Conservation (phyloP, 2,329 filamentous ascomycete genomes). For the Myriosclerotinia scirpicola region DNA sequence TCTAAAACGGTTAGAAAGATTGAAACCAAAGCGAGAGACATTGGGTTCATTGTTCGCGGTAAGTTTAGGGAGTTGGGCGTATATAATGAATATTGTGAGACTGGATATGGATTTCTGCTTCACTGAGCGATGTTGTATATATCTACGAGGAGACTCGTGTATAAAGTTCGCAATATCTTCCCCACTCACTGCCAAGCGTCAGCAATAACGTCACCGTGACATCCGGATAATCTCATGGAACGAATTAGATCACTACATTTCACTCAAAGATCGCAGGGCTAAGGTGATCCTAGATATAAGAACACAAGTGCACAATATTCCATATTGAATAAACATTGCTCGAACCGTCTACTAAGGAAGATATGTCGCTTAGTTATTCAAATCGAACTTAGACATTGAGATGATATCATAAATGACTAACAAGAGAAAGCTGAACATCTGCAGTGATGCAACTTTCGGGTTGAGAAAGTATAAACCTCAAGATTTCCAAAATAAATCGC, state of each 20-base stretch:
- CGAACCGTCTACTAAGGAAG: no score
- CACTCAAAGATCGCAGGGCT: background rate
- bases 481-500: no score
- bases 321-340: no score
- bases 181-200: conserved; percentile 2
- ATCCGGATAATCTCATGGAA: background rate
- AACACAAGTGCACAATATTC: background rate
- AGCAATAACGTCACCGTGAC: background rate
- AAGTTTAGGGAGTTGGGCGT: no score
- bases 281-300: background rate
- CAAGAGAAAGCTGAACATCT: no score
- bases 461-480: no score
- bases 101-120: background rate
- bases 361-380: no score
- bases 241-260: background rate
- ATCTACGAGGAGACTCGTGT: background rate
- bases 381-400: no score
- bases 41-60: background rate
- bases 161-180: background rate
- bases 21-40: background rate
- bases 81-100: no score
- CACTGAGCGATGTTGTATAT: background rate
- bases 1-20: background rate
- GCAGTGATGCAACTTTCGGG: no score
- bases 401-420: no score